Base-by-base conservation (phyloP, 2,329 filamentous ascomycete species). In the Fusarium fujikuroi region DNA sequence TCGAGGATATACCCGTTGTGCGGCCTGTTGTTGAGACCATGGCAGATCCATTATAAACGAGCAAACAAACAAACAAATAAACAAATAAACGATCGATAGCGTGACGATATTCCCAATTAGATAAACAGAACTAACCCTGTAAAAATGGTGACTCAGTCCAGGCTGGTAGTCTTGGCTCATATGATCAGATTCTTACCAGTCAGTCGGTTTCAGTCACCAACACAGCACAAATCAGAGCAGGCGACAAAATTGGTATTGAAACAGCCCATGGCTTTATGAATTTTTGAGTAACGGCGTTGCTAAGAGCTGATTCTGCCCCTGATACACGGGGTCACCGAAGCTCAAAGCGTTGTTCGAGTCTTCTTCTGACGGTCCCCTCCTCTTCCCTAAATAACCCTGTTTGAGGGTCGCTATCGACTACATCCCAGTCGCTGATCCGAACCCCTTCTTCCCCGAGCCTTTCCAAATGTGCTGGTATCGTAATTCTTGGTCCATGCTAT, bases 391-490 rank as follows among this genome's bases (percentile, higher is more conserved):
- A 42, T 59, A 59, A 47, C 57, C 56, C 49, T 69, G 52, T 64
- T 58, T 25, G 50, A 62, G 59, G 63, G 50, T 60, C 58, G 30
- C 61, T 32, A 32, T 58, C 40, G 49, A 66, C 66, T 62, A 36
- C 64, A 62, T 66, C 65, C 70, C 61, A 69, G 70, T 68, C 66
- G 46, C 73, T 69, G 62, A 60, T 76, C 71, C 53, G 62, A 56
- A 54, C 59, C 58, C 63, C 52, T 63, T 49, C 64, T 60, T 49
- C 64, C 49, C 59, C 67, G 23, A 57, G 50, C 66, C 63, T 63
- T 58, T 72, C 66, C 66, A 56, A 63, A 65, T 67, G 67, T 75
- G 63, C 72, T 78, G 76, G 76, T 78, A 78, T 78, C 76, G 75
- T 74, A 66, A 67, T 75, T 75, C 64, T 72, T 73, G 70, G 68